Evolutionary conservation across 441 rosid species (phyloP), one percentile per base, ranked within the genome.

Genomic region (Mallotus japonicus): DNA sequence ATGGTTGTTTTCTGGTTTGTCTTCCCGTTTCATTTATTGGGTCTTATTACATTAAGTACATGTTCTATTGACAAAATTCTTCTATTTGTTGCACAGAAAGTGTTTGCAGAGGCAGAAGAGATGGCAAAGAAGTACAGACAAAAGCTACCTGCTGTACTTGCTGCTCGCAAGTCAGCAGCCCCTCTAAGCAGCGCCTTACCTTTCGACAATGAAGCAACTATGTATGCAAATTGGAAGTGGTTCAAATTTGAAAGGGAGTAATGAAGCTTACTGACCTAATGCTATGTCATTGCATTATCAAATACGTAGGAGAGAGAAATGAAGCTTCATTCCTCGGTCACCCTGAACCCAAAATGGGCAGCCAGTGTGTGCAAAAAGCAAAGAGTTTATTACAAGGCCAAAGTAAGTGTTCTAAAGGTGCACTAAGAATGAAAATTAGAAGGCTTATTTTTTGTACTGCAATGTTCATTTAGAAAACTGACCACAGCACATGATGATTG

Each of bases 201-300:
- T 61, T 86, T 85, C 58, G 85, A 83, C 0, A 76, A 77, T 8
- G 97, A 90, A 77, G 87, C 81, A 75, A 80, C 76, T 55, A 62
- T 84, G 61, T 92, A 86, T 64, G 90, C 97, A 61, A 94, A 94
- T 66, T 92, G 97, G 99, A 84, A 87, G 51, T 94, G 99, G 99
- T 90, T 94, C 90, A 87, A 73, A 80, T 94, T 94, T 54, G 92
- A 87, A 83, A 79, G 78, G 22, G 82, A 82, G 22, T 70, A 19
- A 78, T 70, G 75, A 70, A 68, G 55, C 20, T 47, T 49, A 46
- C 24, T 13, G 47, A 51, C 65, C 46, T 28, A 50, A 51, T 9
- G 8, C 44, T 49, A 53, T 19, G 47, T 19, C 62, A 51, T 46
- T 20, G 34, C 46, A 20, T 42, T 3, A 24, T 1, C 16, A 24